phyloP scores from a whole-genome alignment of 345 rosid genomes.

The Ailanthus altissimus region DNA sequence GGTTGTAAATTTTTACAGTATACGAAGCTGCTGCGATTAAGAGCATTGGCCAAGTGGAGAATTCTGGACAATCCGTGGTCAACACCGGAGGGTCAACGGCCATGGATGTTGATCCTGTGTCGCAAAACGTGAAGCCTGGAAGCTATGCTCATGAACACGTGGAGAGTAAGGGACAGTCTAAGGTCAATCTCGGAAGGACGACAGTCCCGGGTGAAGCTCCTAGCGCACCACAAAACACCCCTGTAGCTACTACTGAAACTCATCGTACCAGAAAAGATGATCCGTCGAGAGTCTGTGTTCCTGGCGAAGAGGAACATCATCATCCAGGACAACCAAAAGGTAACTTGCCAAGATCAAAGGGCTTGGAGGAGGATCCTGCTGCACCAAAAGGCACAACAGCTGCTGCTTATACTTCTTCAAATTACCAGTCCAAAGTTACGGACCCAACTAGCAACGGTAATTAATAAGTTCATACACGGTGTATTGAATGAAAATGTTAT shows the following conservation, averaged over 20 bases:
- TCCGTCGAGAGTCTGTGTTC: constrained; percentile 32
- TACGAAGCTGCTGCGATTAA: constrained; percentile 30
- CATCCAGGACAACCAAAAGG: constrained; percentile 37
- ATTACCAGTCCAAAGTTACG: constrained; percentile 56
- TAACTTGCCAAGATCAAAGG: constrained; percentile 37
- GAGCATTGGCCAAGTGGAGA: constrained; percentile 30
- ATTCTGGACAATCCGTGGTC: constrained; percentile 25
- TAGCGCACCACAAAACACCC: constrained; percentile 35
- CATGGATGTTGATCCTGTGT: constrained; percentile 28
- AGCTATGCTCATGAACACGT: neutral
- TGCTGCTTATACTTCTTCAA: constrained; percentile 35
- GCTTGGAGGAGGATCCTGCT: constrained; percentile 58
- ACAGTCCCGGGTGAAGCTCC: constrained; percentile 28
- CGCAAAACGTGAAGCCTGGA: constrained; percentile 28
- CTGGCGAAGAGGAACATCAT: constrained; percentile 29
- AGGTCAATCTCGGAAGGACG: constrained; percentile 24
- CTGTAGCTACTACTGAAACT: constrained; percentile 23
- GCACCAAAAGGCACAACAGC: constrained; percentile 37
- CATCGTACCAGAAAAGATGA: constrained; percentile 24
- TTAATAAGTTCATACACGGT: neutral
- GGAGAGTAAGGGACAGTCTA: constrained; percentile 5
- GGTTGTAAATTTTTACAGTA: constrained; percentile 19
- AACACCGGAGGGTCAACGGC: constrained; percentile 27
- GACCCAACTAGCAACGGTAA: constrained; percentile 54
- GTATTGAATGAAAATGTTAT: neutral